A percentile compares a stretch with the other conserved stretches of the same genome.
phyloP scores from a whole-genome alignment of 2,329 filamentous ascomycete genomes.

The Beauveria varroae region DNA sequence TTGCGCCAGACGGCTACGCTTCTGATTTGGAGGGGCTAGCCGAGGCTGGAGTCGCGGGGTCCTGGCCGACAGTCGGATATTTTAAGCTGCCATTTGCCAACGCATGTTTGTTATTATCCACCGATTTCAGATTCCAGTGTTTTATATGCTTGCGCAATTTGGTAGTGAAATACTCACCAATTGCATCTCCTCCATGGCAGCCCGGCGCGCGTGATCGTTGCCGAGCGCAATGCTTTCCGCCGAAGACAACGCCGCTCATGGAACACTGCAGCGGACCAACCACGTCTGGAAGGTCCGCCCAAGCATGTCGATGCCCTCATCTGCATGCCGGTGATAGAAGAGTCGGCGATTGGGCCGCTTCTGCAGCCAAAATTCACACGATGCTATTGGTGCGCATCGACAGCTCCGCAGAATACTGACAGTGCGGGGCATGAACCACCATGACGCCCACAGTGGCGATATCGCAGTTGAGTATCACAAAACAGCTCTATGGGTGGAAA shows the following conservation, averaged over 20 bases:
- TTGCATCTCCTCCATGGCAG: not conserved
- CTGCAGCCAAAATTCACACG: not conserved
- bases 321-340: not conserved
- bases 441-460: not conserved
- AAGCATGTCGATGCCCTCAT: not conserved
- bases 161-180: no score
- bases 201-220: not conserved
- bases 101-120: not conserved
- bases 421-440: slow-evolving; percentile 1
- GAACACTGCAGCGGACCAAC: not conserved
- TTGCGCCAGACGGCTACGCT: not conserved
- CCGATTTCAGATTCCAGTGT: not conserved
- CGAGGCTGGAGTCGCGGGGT: not conserved
- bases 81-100: not conserved
- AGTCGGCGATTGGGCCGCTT: not conserved
- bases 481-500: not conserved
- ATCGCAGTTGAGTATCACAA: not conserved
- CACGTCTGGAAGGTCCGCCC: not conserved
- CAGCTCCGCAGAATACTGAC: not conserved
- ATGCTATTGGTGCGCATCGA: slow-evolving; percentile 12
- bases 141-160: no score
- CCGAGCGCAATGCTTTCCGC: not conserved
- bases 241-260: not conserved
- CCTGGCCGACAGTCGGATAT: not conserved
- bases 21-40: not conserved